phyloP scores from a whole-genome alignment of 495 filamentous ascomycete genomes.

The Neurospora sp. region DNA sequence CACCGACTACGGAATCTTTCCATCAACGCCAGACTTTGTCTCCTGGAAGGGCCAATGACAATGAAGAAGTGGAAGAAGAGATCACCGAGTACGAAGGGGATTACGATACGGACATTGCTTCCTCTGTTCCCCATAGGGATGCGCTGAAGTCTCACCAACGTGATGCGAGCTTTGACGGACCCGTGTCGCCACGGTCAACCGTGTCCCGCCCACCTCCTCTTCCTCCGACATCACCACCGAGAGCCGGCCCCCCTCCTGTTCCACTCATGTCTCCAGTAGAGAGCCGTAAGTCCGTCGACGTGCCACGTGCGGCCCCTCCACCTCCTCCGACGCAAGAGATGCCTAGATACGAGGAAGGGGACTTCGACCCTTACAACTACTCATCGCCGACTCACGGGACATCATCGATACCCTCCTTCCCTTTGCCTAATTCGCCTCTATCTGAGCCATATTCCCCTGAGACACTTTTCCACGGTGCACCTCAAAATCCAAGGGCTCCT shows the following conservation, averaged over 20 bases:
- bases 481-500: slow-evolving; percentile 32
- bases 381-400: slow-evolving; percentile 28
- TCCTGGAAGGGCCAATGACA: slow-evolving; percentile 24
- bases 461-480: slow-evolving; percentile 8
- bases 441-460: slow-evolving; percentile 17
- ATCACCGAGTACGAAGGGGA: slow-evolving; percentile 94
- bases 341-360: slow-evolving; percentile 47
- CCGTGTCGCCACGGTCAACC: slow-evolving; percentile 36
- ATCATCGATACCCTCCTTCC: slow-evolving; percentile 29
- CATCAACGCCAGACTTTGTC: slow-evolving; percentile 14
- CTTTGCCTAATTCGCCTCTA: slow-evolving; percentile 42
- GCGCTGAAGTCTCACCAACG: slow-evolving; percentile 74
- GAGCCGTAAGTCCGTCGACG: slow-evolving; percentile 46
- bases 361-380: slow-evolving; percentile 69
- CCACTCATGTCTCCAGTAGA: slow-evolving; percentile 42
- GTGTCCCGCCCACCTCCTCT: slow-evolving; percentile 31
- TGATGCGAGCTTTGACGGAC: slow-evolving; percentile 59
- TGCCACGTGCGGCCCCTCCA: slow-evolving; percentile 59
- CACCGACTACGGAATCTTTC: slow-evolving; percentile 48
- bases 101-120: slow-evolving; percentile 95
- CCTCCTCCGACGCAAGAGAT: slow-evolving; percentile 46
- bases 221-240: slow-evolving; percentile 36
- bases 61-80: slow-evolving; percentile 66
- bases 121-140: slow-evolving; percentile 81
- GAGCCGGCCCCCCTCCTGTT: slow-evolving; percentile 46